Conservation (phyloP, 1,284 basidiomycete genomes). For the Ganoderma meredithae region DNA sequence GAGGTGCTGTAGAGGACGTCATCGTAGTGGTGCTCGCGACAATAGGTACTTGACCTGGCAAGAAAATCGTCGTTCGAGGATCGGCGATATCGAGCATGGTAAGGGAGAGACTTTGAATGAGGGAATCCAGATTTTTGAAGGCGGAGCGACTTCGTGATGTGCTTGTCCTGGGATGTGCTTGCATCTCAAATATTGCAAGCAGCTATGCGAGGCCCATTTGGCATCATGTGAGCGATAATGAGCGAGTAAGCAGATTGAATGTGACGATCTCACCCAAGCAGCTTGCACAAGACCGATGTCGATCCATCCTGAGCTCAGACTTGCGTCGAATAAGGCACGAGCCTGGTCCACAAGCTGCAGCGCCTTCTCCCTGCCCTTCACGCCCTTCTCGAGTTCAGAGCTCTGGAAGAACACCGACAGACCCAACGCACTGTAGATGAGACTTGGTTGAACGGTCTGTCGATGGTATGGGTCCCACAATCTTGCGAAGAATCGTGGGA, state of each 20-base stretch:
- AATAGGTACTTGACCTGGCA: conserved; percentile 19
- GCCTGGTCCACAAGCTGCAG: conserved; percentile 68
- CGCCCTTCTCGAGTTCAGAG: conserved; percentile 56
- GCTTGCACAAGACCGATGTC: conserved; percentile 75
- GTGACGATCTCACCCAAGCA: conserved; percentile 61
- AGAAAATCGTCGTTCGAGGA: conserved; percentile 52
- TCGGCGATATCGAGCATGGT: conserved; percentile 54
- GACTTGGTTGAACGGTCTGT: conserved; percentile 67
- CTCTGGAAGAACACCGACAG: conserved; percentile 74
- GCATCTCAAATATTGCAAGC: conserved; percentile 73
- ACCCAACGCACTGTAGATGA: conserved; percentile 67
- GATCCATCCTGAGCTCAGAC: conserved; percentile 70
- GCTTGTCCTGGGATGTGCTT: conserved; percentile 66
- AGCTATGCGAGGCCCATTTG: conserved; percentile 50
- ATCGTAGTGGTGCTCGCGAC: conserved; percentile 35
- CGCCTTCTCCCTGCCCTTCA: conserved; percentile 58
- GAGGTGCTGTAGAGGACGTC: neutral
- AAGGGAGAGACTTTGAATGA: conserved; percentile 67
- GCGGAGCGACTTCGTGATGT: conserved; percentile 59
- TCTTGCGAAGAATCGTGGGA: conserved; percentile 69
- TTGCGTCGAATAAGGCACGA: conserved; percentile 72
- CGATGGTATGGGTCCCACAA: conserved; percentile 61
- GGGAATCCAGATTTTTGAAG: conserved; percentile 66
- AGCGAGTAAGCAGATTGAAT: neutral
- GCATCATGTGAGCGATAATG: neutral